Base-by-base conservation (phyloP, 169 alveolate species). In the Eimeria zaria region DNA sequence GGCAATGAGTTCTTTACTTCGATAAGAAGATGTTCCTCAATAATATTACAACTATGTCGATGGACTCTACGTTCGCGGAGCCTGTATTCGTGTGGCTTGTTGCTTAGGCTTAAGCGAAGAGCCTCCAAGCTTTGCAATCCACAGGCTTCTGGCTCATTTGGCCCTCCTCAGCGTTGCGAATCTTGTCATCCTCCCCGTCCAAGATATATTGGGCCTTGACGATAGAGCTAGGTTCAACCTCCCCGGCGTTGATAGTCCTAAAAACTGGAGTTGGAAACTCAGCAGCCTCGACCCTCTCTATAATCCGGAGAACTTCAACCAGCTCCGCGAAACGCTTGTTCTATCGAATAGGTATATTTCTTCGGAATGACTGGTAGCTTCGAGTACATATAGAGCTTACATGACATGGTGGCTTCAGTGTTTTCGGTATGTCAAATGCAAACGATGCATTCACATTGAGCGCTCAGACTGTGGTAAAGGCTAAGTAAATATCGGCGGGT, bases 231-330 rank as follows among this genome's bases (percentile, higher is more conserved):
- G 96, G 53, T 95, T 95, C 60, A 95, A 95, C 71, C 80, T 62
- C 36, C 96, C 96, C 9, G 96, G 96, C 24, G 81, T 74, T 20
- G 95, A 84, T 33, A 58, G 89, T 14, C 90, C 96, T 1, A 44
- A 44, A 53, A 95, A 95, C 73, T 95, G 96, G 96, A 83, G 95
- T 20, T 95, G 96, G 96, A 89, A 95, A 76, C 96, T 93, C 48
- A 88, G 74, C 46, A 81, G 89, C 36, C 46, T 93, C 41, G 81
- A 44, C 22, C 85, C 80, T 74, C 94, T 93, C 46, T 80, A 80
- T 55, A 64, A 60, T 30, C 81, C 78, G 33, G 64, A 33, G 27
- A 85, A 60, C 93, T 67, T 85, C 64, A 36, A 85, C 48, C 78
- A 64, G 1, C 41, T 85, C 81, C 93, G 93, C 64, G 62, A 85